Evolutionary conservation across 306 rosid genomes (phyloP).

Genomic region (Geum urbanum): DNA sequence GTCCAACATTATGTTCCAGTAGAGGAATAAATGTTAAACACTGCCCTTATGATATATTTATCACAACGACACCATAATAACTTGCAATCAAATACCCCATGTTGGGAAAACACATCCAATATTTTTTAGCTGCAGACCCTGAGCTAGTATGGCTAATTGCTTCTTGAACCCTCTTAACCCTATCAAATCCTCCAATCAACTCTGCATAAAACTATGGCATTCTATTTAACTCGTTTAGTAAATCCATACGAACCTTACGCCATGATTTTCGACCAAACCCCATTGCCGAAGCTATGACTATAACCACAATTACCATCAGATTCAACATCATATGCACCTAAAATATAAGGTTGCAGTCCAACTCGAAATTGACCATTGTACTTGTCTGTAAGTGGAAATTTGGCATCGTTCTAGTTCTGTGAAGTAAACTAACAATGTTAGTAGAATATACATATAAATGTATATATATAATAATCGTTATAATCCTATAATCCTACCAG

Average conservation of each 20-base stretch:
- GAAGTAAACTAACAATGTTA: no score
- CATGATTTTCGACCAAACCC: neutral
- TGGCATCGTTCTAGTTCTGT: no score
- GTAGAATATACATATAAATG: no score
- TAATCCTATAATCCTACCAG: no score
- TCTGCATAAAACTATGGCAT: neutral
- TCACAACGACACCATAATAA: neutral
- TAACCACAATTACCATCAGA: no score
- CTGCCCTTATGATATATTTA: neutral
- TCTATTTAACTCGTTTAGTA: neutral
- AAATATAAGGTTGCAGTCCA: no score
- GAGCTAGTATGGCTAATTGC: neutral
- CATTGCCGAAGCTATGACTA: no score
- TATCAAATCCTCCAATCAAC: neutral
- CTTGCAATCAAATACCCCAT: neutral
- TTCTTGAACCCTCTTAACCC: neutral
- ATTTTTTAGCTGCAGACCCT: neutral
- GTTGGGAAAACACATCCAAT: neutral
- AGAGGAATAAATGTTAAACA: neutral
- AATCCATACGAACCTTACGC: neutral
- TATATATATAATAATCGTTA: no score
- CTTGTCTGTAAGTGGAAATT: no score
- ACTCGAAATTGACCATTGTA: no score
- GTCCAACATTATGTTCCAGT: neutral
- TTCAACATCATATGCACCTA: no score